Base-by-base conservation (phyloP, 345 rosid genomes). In the Gossypium rotundifolium region DNA sequence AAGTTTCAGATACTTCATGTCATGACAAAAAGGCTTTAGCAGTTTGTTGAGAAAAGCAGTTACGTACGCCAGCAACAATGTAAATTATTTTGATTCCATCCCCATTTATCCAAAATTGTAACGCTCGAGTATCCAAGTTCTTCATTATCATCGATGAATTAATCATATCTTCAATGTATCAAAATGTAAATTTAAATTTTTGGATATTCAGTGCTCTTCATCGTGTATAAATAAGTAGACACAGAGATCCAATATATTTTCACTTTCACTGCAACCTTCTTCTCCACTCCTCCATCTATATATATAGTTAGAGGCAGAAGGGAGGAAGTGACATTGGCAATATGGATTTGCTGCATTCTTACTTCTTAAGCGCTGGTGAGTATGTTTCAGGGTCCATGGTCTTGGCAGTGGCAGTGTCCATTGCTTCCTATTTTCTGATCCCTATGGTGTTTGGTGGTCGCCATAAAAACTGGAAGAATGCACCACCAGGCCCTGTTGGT, bases 401-500 rank as follows among this genome's bases (percentile, higher is more conserved):
- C n/a, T 9, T 75, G 5, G 72, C 55, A 0, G 18, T 60, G 2
- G 4, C 29, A 45, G 1, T 53, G 40, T 49, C 74, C 6, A 10
- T 76, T 18, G 74, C 70, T 48, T 60, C 63, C 14, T 76, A 76
- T 70, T 70, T 61, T 33, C 10, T 76, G 5, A 70, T 76, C n/a
- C 79, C 79, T 4, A 6, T 49, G 9, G 25, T 76, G 0, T 20
- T 76, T 2, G 79, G 79, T 1, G 53, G 62, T 17, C 53, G 60
- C 27, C 23, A 27, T 1, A 10, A 61, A 45, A 76, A 70, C 17
- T 76, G 79, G 74, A 70, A 76, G 62, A 76, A 69, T 33, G 69
- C 79, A 16, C 79, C 79, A 14, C 79, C 74, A 2, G 79, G 79
- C 17, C 79, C 79, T 0, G 61, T 11, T 3, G 79, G 74, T 45